These are phyloP conservation scores for Schizosaccharomyces osmophilus DNA, from an alignment of 805 yeast species.

Conservation along the genomic window DNA sequence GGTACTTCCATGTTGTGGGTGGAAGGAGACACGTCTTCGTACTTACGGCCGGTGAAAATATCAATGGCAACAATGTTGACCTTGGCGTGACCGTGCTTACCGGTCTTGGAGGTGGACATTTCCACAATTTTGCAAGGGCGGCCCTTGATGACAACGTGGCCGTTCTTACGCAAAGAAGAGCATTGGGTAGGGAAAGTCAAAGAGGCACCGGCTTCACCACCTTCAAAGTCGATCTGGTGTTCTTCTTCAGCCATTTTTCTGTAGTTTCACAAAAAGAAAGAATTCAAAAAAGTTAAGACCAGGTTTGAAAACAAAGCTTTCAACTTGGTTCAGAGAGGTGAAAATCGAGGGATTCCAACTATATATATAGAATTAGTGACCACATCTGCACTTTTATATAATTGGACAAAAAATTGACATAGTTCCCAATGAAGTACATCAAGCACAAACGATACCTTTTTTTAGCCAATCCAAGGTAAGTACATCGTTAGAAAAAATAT, in stretches of 20 bases:
- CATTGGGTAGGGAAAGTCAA: slow-evolving; percentile 96
- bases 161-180: slow-evolving; percentile 98
- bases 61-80: slow-evolving; percentile 98
- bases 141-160: slow-evolving; percentile 88
- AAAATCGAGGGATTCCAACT: too few species aligned
- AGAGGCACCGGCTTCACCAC: slow-evolving; percentile 96
- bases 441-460: too few species aligned
- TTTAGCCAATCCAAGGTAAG: too few species aligned
- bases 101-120: slow-evolving; percentile 99
- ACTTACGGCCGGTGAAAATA: slow-evolving; percentile 96
- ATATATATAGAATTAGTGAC: too few species aligned
- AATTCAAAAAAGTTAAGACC: not conserved
- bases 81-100: slow-evolving; percentile 99
- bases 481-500: too few species aligned
- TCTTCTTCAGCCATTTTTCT: not conserved
- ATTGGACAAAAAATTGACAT: too few species aligned
- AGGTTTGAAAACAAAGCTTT: not conserved
- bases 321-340: too few species aligned
- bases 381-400: too few species aligned
- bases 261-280: too few species aligned
- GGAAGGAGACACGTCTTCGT: slow-evolving; percentile 98
- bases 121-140: slow-evolving; percentile 99
- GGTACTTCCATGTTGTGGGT: slow-evolving; percentile 99
- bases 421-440: too few species aligned
- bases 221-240: not conserved